These are phyloP conservation scores for Fusarium tanahbumbuense DNA, from an alignment of 2,329 filamentous ascomycete species.

Conservation along the genomic window DNA sequence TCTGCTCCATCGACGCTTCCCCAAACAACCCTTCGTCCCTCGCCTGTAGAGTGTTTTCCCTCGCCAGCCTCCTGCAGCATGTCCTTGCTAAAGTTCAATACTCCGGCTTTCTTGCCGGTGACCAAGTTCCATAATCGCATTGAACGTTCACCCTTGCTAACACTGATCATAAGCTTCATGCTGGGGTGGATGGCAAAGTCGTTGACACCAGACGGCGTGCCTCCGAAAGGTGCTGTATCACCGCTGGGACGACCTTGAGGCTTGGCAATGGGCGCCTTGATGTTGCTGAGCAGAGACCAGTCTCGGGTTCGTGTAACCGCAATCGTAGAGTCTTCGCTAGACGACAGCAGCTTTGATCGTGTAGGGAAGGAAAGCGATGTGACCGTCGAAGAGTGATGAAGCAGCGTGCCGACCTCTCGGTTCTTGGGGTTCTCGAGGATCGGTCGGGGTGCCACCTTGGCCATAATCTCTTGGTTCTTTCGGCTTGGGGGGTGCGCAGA, in stretches of 20 bases:
- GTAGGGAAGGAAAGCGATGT: conserved; percentile 85
- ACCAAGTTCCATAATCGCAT: conserved; percentile 98
- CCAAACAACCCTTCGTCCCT: conserved; percentile 87
- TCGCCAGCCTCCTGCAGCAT: conserved; percentile 82
- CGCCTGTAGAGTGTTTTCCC: conserved; percentile 79
- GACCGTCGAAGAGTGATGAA: conserved; percentile 87
- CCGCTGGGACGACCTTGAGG: conserved; percentile 83
- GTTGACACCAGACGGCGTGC: conserved; percentile 88
- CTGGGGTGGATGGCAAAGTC: conserved; percentile 96
- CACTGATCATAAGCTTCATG: conserved; percentile 95
- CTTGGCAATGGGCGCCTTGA: conserved; percentile 90
- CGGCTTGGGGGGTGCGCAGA: conserved; percentile 74
- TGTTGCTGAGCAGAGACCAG: conserved; percentile 86
- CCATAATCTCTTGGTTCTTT: conserved; percentile 69
- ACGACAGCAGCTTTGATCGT: conserved; percentile 86
- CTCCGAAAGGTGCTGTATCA: conserved; percentile 86
- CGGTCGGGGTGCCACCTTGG: conserved; percentile 75
- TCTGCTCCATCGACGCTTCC: conserved; percentile 75
- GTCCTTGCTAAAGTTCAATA: conserved; percentile 83
- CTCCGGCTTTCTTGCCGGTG: conserved; percentile 94
- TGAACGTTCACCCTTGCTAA: conserved; percentile 87
- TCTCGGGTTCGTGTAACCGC: conserved; percentile 88
- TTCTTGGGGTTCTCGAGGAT: conserved; percentile 89
- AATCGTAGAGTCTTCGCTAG: conserved; percentile 90
- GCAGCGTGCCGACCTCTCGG: conserved; percentile 84